Evolutionary conservation across 371 early-diverging fungal genomes (phyloP).

Genomic region (Mucor sp.): DNA sequence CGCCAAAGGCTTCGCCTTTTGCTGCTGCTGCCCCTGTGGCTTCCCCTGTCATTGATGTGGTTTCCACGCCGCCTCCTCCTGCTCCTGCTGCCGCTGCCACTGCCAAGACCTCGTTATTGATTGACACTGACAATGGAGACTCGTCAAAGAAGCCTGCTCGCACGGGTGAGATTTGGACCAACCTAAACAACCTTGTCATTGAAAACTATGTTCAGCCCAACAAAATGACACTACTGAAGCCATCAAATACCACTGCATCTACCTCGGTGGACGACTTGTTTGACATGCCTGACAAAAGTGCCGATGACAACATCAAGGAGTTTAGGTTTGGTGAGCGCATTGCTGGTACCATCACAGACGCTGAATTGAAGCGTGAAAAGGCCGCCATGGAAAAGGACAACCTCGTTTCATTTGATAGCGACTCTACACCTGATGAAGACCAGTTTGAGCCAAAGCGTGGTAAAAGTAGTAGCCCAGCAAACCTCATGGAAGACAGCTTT

Average conservation of each 20-base stretch:
- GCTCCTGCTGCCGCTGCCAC: background rate
- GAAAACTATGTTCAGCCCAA: background rate
- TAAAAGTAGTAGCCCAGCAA: background rate
- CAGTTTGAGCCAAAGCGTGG: background rate
- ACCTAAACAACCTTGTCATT: background rate
- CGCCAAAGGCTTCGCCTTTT: background rate
- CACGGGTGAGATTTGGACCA: conserved; percentile 10
- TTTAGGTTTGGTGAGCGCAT: background rate
- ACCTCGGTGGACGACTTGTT: background rate
- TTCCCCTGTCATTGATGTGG: background rate
- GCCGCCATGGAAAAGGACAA: background rate
- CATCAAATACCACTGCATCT: background rate
- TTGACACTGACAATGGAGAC: background rate
- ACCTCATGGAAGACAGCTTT: background rate
- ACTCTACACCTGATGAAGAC: background rate
- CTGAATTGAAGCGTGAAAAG: background rate
- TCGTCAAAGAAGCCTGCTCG: background rate
- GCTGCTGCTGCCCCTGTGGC: background rate
- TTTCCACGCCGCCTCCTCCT: background rate
- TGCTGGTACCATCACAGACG: background rate
- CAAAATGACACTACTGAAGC: background rate
- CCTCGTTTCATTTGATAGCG: background rate
- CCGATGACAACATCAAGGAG: background rate
- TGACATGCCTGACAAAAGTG: background rate
- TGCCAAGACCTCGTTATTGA: background rate